Evolutionary conservation across 106 monocot genomes (phyloP).

Genomic region (Cymbidium sinense): DNA sequence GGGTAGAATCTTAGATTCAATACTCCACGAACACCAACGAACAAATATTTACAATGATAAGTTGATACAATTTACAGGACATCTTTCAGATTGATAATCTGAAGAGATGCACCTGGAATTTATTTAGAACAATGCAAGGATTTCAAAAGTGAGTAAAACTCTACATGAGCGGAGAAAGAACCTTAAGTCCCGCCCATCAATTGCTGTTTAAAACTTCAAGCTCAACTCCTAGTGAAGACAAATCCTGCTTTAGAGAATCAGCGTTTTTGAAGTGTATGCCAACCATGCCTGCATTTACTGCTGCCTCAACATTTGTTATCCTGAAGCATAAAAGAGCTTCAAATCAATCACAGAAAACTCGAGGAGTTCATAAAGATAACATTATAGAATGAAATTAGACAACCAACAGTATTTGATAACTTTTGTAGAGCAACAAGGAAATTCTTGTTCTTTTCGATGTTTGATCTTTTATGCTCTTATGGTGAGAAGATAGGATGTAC

Average conservation of each 20-base stretch:
- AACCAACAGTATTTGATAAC: too few species aligned
- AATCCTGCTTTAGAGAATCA: conserved; percentile 51
- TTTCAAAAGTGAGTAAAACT: neutral
- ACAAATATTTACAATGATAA: neutral
- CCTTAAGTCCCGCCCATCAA: neutral
- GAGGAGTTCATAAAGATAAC: neutral
- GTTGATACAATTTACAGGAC: neutral
- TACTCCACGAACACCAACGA: neutral
- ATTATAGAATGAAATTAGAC: neutral
- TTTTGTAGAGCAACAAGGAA: too few species aligned
- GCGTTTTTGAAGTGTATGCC: conserved; percentile 74
- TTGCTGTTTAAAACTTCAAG: conserved; percentile 1
- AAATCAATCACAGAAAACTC: neutral
- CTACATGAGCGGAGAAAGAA: neutral
- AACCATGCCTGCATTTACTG: conserved; percentile 64
- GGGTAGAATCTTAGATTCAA: too few species aligned
- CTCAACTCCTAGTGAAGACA: conserved; percentile 46
- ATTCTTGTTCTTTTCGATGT: too few species aligned
- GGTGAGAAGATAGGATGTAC: too few species aligned
- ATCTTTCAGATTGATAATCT: neutral
- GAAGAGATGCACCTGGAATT: neutral
- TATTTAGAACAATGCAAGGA: neutral
- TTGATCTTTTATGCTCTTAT: too few species aligned
- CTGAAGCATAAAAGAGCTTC: conserved; percentile 21
- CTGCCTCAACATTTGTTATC: conserved; percentile 64